Evolutionary conservation across 2,329 filamentous ascomycete species (phyloP), one percentile per base, ranked within the genome.

Genomic region (Alternaria metachromatica): DNA sequence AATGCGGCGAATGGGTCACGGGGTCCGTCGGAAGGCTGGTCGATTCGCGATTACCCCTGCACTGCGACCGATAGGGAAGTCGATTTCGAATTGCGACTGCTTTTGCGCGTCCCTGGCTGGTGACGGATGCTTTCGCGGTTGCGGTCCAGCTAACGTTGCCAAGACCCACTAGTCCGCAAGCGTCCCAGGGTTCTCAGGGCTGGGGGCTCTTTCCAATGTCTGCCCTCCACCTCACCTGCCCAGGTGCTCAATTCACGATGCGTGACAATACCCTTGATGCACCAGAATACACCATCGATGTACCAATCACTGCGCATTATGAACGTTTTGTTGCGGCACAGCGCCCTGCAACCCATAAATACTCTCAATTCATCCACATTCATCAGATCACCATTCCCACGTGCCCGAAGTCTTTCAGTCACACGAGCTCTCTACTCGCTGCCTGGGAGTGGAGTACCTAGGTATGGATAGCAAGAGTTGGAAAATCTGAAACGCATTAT

Each of bases 71-170:
- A 60, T 45, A 60, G 55, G 58, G 44, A 53, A 50, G 51, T 64
- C 57, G 9, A 62, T 65, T 65, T 61, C 20, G 37, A 54, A 46
- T 65, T 49, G 63, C 64, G 50, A 67, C 62, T 63, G 63, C 65
- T 66, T 65, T 62, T 69, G 66, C 71, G 72, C 72, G 72, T 74
- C 63, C 68, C 68, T 73, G 67, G 58, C 67, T 54, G 67, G 64
- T 58, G 65, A 62, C 66, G 62, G 60, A 68, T 70, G 69, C 70
- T 58, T 66, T 69, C 69, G 68, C 68, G 67, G 57, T 63, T 62
- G 68, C 69, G 66, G 60, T 65, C 64, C 63, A 65, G 54, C 57
- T 70, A 66, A 45, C 21, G 15, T 11, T 59, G 72, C 70, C 72
- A 72, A 73, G 67, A 25, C 21, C 3, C 30, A 11, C 67, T 63